These are phyloP conservation scores for Sporothrix pallida DNA, from an alignment of 2,329 filamentous ascomycete genomes.

Conservation along the genomic window DNA sequence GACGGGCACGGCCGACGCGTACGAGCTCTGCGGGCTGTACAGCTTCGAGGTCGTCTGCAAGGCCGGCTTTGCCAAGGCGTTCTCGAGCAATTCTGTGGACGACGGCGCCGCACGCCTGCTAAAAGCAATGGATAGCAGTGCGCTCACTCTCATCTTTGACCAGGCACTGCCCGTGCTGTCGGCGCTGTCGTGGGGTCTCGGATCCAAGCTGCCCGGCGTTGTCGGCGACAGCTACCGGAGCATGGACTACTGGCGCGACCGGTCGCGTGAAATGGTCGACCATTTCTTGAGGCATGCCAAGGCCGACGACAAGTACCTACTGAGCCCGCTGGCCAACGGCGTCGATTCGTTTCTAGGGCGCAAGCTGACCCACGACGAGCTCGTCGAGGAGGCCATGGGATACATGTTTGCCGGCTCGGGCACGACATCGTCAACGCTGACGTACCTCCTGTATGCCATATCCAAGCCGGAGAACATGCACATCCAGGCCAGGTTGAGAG, in stretches of 20 bases:
- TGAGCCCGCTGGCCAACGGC: background rate
- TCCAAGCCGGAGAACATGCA: background rate
- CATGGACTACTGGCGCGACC: background rate
- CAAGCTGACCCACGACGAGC: background rate
- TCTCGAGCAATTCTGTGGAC: background rate
- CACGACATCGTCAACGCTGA: background rate
- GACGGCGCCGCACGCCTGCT: background rate
- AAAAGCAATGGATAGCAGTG: background rate
- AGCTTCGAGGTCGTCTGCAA: background rate
- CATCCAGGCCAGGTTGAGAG: background rate
- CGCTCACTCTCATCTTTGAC: background rate
- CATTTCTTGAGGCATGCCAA: background rate
- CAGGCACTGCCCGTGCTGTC: background rate
- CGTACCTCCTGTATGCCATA: background rate
- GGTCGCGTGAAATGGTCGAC: background rate
- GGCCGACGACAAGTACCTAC: background rate
- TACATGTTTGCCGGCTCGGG: background rate
- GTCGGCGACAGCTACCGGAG: background rate
- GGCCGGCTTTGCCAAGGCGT: background rate
- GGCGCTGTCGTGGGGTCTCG: background rate
- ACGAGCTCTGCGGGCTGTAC: background rate
- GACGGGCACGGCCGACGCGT: background rate
- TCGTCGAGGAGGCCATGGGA: background rate
- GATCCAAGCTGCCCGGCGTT: background rate
- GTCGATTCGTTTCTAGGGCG: background rate